Base-by-base conservation (phyloP, 1,284 basidiomycete genomes). In the Lentinus polychrous region DNA sequence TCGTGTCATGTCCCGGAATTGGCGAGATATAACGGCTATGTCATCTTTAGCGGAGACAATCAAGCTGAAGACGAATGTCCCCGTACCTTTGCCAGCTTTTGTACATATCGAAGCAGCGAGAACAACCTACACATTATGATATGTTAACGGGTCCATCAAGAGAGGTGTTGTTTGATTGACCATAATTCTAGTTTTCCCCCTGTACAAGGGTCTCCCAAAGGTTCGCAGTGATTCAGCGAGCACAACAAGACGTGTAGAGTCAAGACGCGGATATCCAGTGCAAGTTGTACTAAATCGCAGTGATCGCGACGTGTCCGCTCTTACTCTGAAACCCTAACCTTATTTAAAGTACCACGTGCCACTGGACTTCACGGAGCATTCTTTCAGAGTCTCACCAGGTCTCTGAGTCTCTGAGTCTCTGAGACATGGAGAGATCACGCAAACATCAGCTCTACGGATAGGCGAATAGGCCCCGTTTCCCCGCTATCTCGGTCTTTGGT, bases 61-160 rank as follows among this genome's bases (percentile, higher is more conserved):
- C 36, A 15, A 15, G 11, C 37, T 41, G 18, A 34, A 24, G 23
- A 15, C 11, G n/a, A n/a, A n/a, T n/a, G 32, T 31, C 18, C 22
- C 32, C 3, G 45, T 49, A 91, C 91, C 85, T 78, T 94, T 94
- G 32, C 92, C 92, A 62, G 81, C 88, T 68, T 94, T 94, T 48
- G 92, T 94, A 63, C 91, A 91, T 80, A 95, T 92, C 55, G 91
- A 93, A 43, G 92, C 90, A 57, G 92, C 91, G 57, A 95, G 76
- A 54, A 95, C 90, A 58, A 94, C 91, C 91, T 93, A 48, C 11
- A 45, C 27, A 24, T 10, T n/a, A 15, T 32, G 37, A 14, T 23
- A 14, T 4, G 11, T 27, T 37, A 40, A n/a, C 15, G 14, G 7
- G 8, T 37, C 4, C 14, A 6, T 7, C 35, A 18, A 6, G 12